Percentiles rank a stretch among this genome's conserved stretches.
phyloP scores from a whole-genome alignment of 805 yeast species.

The Yarrowia phangngaensis region DNA sequence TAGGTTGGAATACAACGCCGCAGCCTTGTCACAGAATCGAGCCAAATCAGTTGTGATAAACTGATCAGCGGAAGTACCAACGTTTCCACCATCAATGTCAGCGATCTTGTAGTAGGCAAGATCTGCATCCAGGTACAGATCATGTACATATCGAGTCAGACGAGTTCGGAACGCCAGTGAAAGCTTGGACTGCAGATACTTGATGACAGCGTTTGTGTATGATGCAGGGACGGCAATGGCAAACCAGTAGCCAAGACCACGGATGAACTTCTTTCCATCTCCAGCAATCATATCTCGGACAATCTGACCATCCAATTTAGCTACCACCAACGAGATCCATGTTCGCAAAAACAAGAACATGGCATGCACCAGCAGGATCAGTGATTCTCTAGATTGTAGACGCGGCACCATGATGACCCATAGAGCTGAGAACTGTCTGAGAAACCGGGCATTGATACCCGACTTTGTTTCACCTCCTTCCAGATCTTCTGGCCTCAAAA shows the following conservation, averaged over 20 bases:
- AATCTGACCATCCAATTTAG: constrained; percentile 87
- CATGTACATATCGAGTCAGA: constrained; percentile 81
- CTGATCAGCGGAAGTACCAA: constrained; percentile 65
- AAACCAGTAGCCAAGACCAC: constrained; percentile 83
- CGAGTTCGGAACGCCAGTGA: constrained; percentile 82
- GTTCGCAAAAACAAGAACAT: constrained; percentile 75
- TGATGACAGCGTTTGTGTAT: constrained; percentile 86
- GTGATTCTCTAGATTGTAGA: constrained; percentile 60
- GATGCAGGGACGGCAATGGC: constrained; percentile 89
- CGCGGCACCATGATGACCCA: constrained; percentile 82
- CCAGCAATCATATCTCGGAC: constrained; percentile 85
- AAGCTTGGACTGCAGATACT: constrained; percentile 68
- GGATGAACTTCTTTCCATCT: constrained; percentile 64
- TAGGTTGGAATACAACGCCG: constrained; percentile 78
- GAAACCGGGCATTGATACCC: constrained; percentile 55
- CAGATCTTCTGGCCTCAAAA: constrained; percentile 29
- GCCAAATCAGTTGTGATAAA: constrained; percentile 82
- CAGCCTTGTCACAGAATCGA: constrained; percentile 73
- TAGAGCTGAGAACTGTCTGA: constrained; percentile 68
- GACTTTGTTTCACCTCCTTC: constrained; percentile 30
- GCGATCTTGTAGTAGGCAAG: constrained; percentile 80
- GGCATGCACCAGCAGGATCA: constrained; percentile 64
- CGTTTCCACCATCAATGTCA: constrained; percentile 50
- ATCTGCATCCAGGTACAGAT: constrained; percentile 74
- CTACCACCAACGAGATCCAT: constrained; percentile 78